These are phyloP conservation scores for Dioszegia hungarica DNA, from an alignment of 768 basidiomycete species.

Conservation along the genomic window DNA sequence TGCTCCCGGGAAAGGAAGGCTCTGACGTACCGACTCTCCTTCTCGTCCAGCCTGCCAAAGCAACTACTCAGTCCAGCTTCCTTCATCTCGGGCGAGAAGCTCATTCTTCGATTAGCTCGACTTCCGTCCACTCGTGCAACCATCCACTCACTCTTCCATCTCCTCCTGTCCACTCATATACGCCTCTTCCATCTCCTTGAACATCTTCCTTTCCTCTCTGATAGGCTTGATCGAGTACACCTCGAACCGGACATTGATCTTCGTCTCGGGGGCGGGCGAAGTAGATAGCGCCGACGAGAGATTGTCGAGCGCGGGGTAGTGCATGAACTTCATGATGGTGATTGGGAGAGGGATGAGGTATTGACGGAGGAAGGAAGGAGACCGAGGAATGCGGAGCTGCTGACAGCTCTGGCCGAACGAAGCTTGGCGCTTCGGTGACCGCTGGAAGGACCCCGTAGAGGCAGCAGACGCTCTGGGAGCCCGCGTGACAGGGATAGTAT, in stretches of 20 bases:
- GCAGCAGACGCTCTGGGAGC: too few relatives aligned
- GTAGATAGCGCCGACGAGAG: conserved; percentile 64
- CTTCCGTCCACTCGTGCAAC: background rate
- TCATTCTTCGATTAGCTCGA: conserved; percentile 47
- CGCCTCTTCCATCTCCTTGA: conserved; percentile 81
- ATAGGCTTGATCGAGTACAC: conserved; percentile 98
- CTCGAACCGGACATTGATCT: conserved; percentile 86
- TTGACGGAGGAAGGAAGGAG: background rate
- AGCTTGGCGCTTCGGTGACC: too few relatives aligned
- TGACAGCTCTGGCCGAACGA: too few relatives aligned
- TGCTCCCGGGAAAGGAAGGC: background rate
- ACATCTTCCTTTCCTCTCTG: conserved; percentile 92
- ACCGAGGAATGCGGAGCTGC: background rate
- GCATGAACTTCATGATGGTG: conserved; percentile 71
- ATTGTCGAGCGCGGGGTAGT: conserved; percentile 62
- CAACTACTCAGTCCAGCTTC: conserved; percentile 70
- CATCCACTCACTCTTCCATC: conserved; percentile 45
- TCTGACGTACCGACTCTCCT: conserved; percentile 35
- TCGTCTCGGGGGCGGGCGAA: conserved; percentile 58
- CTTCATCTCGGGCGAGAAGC: conserved; percentile 63
- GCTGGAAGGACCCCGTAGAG: too few relatives aligned
- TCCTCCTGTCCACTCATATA: conserved; percentile 67
- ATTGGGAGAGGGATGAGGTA: background rate
- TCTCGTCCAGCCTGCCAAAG: conserved; percentile 82
- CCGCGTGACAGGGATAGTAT: too few relatives aligned